phyloP scores from a whole-genome alignment of 805 yeast genomes.

The Scheffersomyces amazonensis region DNA sequence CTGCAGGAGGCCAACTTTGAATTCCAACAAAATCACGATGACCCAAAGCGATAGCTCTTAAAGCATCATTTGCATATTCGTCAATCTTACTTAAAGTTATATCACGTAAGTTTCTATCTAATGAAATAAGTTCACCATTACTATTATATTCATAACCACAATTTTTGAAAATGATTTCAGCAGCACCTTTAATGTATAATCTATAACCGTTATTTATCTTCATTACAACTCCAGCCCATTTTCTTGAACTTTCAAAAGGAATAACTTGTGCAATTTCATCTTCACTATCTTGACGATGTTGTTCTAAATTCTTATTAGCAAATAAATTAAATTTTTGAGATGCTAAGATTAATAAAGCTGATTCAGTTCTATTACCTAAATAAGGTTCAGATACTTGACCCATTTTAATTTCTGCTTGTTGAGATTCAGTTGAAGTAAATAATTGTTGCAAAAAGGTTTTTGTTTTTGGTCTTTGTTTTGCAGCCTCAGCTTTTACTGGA shows the following conservation, averaged over 20 bases:
- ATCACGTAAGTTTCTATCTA: conserved; percentile 27
- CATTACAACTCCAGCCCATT: conserved; percentile 86
- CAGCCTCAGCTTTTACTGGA: conserved; percentile 23
- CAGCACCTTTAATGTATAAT: conserved; percentile 86
- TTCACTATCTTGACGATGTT: conserved; percentile 20
- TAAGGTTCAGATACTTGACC: conserved; percentile 50
- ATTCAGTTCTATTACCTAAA: conserved; percentile 92
- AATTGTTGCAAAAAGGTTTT: conserved; percentile 26
- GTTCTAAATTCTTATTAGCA: conserved; percentile 42
- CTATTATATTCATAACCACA: conserved; percentile 44
- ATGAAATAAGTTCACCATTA: conserved; percentile 21
- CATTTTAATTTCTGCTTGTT: conserved; percentile 11
- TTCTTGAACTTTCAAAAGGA: conserved; percentile 89
- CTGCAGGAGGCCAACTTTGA: conserved; percentile 67
- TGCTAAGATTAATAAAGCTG: conserved; percentile 76
- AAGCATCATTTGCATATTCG: conserved; percentile 69
- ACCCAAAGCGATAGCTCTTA: conserved; percentile 86
- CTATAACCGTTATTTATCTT: conserved; percentile 50
- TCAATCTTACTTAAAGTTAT: conserved; percentile 35
- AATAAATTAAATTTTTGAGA: conserved; percentile 50
- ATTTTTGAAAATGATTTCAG: conserved; percentile 73
- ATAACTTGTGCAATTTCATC: conserved; percentile 59
- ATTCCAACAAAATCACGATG: conserved; percentile 62
- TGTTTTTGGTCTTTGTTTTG: conserved; percentile 26
- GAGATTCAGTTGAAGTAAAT: conserved; percentile 11